Conservation (phyloP, 106 monocot genomes). For the Dioscorea dumetorum region DNA sequence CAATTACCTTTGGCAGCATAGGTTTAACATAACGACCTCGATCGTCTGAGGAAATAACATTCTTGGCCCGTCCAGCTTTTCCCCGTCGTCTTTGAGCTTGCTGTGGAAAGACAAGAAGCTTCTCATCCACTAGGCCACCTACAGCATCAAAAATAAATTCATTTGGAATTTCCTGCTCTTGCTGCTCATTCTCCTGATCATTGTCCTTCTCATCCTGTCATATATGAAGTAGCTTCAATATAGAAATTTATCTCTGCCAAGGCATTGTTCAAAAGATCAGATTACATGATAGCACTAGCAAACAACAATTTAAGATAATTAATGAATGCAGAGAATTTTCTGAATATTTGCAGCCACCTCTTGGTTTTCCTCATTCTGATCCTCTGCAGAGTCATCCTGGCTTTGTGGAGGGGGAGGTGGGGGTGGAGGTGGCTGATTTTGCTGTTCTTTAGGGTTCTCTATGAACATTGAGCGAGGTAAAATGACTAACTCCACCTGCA, state of each 20-base stretch:
- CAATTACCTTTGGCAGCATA: conserved; percentile 92
- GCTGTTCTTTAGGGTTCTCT: conserved; percentile 82
- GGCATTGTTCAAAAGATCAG: no score
- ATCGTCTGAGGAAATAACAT: conserved; percentile 96
- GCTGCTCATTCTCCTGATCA: conserved; percentile 72
- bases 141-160: conserved; percentile 99
- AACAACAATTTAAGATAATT: no score
- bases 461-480: conserved; percentile 77
- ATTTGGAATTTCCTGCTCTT: conserved; percentile 86
- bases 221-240: neutral
- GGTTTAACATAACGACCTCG: conserved; percentile 95
- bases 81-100: conserved; percentile 88
- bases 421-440: conserved; percentile 83
- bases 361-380: conserved; percentile 82
- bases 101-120: conserved; percentile 94
- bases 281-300: no score
- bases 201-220: conserved; percentile 44
- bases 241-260: no score
- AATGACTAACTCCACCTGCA: conserved; percentile 97
- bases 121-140: conserved; percentile 93
- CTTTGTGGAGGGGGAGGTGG: conserved; percentile 83
- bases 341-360: conserved; percentile 29
- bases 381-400: conserved; percentile 59
- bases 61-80: conserved; percentile 96
- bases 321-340: no score